Conservation (phyloP, 208 protist genomes). For the Naegleria lovaniensis region DNA sequence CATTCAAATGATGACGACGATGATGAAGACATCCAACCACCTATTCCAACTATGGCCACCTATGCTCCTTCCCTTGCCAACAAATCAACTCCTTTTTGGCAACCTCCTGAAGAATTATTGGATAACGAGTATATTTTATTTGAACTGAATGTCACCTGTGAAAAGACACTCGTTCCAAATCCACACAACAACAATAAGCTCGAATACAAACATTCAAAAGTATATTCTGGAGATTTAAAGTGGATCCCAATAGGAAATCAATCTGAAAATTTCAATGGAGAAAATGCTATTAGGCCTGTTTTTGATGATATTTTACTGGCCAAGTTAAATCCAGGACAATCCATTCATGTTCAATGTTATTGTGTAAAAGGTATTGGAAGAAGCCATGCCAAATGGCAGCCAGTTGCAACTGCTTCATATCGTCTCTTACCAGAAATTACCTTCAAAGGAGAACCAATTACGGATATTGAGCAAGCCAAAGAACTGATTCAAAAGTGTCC, state of each 20-base stretch:
- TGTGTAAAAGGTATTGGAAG: constrained; percentile 91
- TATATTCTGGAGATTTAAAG: constrained; percentile 76
- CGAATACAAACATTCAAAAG: constrained; percentile 59
- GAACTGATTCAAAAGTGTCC: constrained; percentile 76
- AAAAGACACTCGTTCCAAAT: neutral
- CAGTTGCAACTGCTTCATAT: constrained; percentile 92
- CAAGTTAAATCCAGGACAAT: constrained; percentile 87
- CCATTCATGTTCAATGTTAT: constrained; percentile 78
- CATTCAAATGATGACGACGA: neutral
- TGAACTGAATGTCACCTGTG: constrained; percentile 3
- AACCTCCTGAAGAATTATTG: neutral
- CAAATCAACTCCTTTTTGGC: neutral
- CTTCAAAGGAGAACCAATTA: constrained; percentile 50
- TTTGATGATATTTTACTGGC: constrained; percentile 93
- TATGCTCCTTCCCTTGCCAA: constrained; percentile 4
- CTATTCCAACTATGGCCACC: neutral
- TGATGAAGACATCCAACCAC: neutral
- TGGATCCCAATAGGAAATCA: constrained; percentile 79
- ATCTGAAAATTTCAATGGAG: constrained; percentile 38
- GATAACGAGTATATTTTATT: constrained; percentile 19
- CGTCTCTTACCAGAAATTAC: constrained; percentile 85
- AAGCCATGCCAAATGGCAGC: constrained; percentile 96
- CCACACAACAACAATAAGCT: constrained; percentile 43
- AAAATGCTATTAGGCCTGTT: constrained; percentile 70
- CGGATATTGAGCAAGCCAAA: constrained; percentile 66